Base-by-base conservation (phyloP, 1,139 yeast genomes). In the Tardiomyces blankii region DNA sequence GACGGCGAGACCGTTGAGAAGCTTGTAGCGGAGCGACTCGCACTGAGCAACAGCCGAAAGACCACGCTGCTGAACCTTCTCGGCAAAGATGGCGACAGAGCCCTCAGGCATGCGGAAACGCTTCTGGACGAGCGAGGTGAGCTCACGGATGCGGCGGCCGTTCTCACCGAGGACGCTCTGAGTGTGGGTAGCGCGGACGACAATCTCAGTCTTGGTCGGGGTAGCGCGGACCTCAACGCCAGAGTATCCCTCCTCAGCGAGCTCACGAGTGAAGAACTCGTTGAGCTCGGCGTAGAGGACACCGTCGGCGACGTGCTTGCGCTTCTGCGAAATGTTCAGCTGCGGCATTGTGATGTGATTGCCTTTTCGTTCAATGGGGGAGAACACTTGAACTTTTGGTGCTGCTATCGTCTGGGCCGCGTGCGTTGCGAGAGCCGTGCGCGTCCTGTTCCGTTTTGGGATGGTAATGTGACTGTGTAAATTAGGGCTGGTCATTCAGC, bases 231-330 rank as follows among this genome's bases (percentile, higher is more conserved):
- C 96, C 78, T 93, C 98, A 68, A 91, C 96, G 78, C 99, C 99
- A 66, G 98, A 93, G 82, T 91, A 91, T 70, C 99, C 99, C 78
- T 91, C 96, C 78, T 91, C 98, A 66, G 98, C 95, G 70, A 91
- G 85, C 77, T 91, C 98, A 79, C 97, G 88, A 81, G 97, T 87
- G 87, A 91, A 93, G 93, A 91, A 91, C 80, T 91, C 98, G 83
- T 91, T 91, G 71, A 91, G 80, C 79, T 91, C 99, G 75, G 99
- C 99, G 94, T 83, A 91, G 82, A 91, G 87, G 69, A 91, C 99
- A 86, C 99, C 99, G 80, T 91, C 99, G 75, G 96, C 96, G 74
- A 89, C 96, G 66, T 66, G 70, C 67, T 66, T 66, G 62, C 72
- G 65, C 69, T 67, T 68, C 56, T 62, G 62, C 46, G 72, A 67